Evolutionary conservation across 352 stramenopile genomes (phyloP).

Genomic region (Paralagenidium karlingii): DNA sequence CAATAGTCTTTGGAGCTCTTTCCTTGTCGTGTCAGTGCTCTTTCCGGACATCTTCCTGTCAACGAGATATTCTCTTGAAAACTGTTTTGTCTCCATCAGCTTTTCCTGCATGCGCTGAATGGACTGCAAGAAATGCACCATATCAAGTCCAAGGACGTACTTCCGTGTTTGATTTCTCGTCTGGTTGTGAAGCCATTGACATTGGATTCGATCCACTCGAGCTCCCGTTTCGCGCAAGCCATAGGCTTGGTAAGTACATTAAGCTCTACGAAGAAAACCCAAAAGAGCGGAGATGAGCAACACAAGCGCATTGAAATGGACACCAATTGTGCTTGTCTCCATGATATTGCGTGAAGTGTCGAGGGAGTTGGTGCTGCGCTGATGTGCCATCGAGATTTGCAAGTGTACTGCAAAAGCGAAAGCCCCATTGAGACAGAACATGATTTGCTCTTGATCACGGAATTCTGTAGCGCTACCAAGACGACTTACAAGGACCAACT

Average conservation of each 20-base stretch:
- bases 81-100: conserved; percentile 85
- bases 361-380: conserved; percentile 88
- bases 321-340: conserved; percentile 49
- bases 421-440: conserved; percentile 77
- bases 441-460: conserved; percentile 84
- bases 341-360: conserved; percentile 69
- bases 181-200: conserved; percentile 89
- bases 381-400: conserved; percentile 89
- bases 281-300: not conserved
- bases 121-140: conserved; percentile 96
- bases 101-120: conserved; percentile 82
- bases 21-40: too few species aligned
- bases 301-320: not conserved
- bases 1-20: too few species aligned
- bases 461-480: conserved; percentile 79
- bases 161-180: conserved; percentile 95
- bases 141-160: conserved; percentile 92
- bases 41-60: conserved; percentile 90
- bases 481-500: conserved; percentile 90
- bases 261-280: conserved; percentile 21
- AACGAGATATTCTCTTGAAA: conserved; percentile 96
- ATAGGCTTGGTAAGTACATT: conserved; percentile 79
- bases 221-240: conserved; percentile 89
- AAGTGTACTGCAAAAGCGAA: conserved; percentile 90
- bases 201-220: conserved; percentile 76